Evolutionary conservation across 805 yeast species (phyloP), one percentile per base, ranked within the genome.

Genomic region (Metschnikowia kunwiensis): DNA sequence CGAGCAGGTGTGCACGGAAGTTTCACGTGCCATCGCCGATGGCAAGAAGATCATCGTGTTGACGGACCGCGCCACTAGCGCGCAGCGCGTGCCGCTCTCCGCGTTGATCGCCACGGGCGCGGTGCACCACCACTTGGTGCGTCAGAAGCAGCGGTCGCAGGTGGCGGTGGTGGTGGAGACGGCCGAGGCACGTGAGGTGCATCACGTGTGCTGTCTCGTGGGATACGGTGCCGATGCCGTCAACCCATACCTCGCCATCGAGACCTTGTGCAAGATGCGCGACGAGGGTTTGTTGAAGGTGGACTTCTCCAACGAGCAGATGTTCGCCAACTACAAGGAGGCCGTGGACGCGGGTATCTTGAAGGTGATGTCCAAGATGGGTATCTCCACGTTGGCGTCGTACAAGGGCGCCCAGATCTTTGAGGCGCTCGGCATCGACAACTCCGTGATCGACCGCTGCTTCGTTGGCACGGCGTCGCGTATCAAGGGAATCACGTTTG

Each of bases 321-420:
- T 88, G 42, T 63, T 89, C 44, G 71, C 71, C 34, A 91, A 91
- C 70, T 91, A 87, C 68, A 85, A 82, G 58, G 73, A 78, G 49
- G 82, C 97, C 9, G 73, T 86, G 42, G 95, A 91, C 57, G 83
- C 87, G 37, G 97, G 97, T 65, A 82, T 91, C 51, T 70, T 87
- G 53, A 91, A 93, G 71, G 97, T 93, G 42, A 91, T 91, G 98
- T 87, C 97, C 24, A 91, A 93, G 74, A 93, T 91, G 97, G 98
- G 98, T 73, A 93, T 91, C 53, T 89, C 97, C 21, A 93, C 98
- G 20, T 72, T 91, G 60, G 96, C 97, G 9, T 86, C 96, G n/a
- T 91, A 91, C 68, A 91, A 91, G 68, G 97, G 97, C 64, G 98
- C 98, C 19, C 98, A 91, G 70, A 93, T 91, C 57, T 91, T 93